Percentiles rank a stretch among this genome's conserved stretches.
Evolutionary conservation across 1,139 yeast genomes (phyloP).

Genomic region (Suhomyces bolitotheri): DNA sequence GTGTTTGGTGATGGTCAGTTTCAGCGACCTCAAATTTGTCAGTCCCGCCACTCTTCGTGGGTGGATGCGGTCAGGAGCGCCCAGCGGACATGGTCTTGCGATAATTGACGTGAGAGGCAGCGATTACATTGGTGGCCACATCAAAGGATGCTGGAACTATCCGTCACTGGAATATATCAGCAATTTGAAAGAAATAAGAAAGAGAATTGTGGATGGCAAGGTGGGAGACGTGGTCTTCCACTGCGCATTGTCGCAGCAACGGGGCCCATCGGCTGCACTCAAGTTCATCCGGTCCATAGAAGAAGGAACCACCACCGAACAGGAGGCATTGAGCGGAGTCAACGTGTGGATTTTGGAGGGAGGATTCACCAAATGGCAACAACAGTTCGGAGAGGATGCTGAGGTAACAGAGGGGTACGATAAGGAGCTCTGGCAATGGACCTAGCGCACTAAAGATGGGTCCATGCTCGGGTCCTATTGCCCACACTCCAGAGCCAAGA

Average conservation of each 20-base stretch:
- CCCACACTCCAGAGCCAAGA: too few species aligned
- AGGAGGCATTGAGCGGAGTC: slow-evolving; percentile 34
- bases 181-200: slow-evolving; percentile 44
- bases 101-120: slow-evolving; percentile 86
- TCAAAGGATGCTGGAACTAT: slow-evolving; percentile 58
- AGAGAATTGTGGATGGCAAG: slow-evolving; percentile 31
- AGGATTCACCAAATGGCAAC: slow-evolving; percentile 86
- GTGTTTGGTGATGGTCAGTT: slow-evolving; percentile 11
- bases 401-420: slow-evolving; percentile 68
- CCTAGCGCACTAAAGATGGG: too few species aligned
- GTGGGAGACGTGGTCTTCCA: slow-evolving; percentile 73
- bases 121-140: slow-evolving; percentile 72
- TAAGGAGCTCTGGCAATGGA: slow-evolving; percentile 56
- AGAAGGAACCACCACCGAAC: slow-evolving; percentile 32
- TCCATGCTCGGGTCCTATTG: too few species aligned
- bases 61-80: slow-evolving; percentile 47
- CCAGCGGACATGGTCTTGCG: slow-evolving; percentile 51
- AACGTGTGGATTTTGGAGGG: slow-evolving; percentile 75
- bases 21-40: slow-evolving; percentile 33
- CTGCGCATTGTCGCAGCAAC: slow-evolving; percentile 83
- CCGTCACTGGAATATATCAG: slow-evolving; percentile 55
- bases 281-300: slow-evolving; percentile 57
- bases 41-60: slow-evolving; percentile 43
- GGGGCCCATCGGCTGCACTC: slow-evolving; percentile 86
- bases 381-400: slow-evolving; percentile 64